phyloP scores from a whole-genome alignment of 75 land plant genomes.

The Pinus taeda region DNA sequence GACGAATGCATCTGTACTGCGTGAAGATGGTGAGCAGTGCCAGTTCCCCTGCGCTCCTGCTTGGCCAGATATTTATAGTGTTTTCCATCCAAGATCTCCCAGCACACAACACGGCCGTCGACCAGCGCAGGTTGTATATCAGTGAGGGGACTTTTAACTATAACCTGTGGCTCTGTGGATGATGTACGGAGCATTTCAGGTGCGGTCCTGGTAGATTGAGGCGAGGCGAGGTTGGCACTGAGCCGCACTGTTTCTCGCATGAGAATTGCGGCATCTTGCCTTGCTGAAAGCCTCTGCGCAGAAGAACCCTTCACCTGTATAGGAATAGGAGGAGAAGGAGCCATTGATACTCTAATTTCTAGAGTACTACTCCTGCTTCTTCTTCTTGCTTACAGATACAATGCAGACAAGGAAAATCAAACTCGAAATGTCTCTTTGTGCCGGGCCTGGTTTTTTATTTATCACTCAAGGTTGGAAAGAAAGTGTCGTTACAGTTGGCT shows the following conservation, averaged over 20 bases:
- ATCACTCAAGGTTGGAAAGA: too few relatives aligned
- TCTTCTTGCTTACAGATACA: too few relatives aligned
- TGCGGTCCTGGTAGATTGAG: background rate
- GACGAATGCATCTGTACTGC: conserved; percentile 40
- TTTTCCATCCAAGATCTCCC: conserved; percentile 61
- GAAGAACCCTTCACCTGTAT: too few relatives aligned
- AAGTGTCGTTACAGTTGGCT: too few relatives aligned
- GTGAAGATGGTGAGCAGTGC: conserved; percentile 18
- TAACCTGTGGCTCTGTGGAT: background rate
- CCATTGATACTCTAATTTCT: too few relatives aligned
- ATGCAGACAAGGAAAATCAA: too few relatives aligned
- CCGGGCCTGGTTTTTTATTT: too few relatives aligned
- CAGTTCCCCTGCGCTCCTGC: conserved; percentile 1
- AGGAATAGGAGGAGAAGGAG: too few relatives aligned
- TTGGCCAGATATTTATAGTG: conserved; percentile 55
- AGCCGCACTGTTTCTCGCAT: conserved; percentile 12
- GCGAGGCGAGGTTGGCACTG: conserved; percentile 11
- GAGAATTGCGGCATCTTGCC: background rate
- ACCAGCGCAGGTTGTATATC: too few relatives aligned
- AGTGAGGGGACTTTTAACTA: too few relatives aligned
- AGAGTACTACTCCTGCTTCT: too few relatives aligned
- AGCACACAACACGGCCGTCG: conserved; percentile 27
- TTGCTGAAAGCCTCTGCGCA: background rate
- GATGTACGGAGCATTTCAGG: background rate
- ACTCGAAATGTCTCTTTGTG: too few relatives aligned